Evolutionary conservation across 352 stramenopile species (phyloP), one percentile per base, ranked within the genome.

Genomic region (Phytopythium kandeliae): DNA sequence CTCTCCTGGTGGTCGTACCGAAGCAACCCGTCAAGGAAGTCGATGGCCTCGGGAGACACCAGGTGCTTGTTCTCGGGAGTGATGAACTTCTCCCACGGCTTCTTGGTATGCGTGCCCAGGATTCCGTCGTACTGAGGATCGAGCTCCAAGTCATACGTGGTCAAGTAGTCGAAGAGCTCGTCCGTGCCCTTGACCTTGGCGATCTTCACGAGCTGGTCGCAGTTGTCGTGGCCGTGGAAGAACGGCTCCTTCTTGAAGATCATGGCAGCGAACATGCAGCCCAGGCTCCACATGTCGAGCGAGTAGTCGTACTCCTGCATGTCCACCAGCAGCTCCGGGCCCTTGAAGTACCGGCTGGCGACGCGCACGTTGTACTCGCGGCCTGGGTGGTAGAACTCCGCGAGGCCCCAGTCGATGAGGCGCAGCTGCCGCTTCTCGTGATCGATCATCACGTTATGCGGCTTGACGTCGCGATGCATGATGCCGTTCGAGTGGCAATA

Each of bases 291-390:
- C 96, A 99, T 99, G 68, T 99, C 97, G 42, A 99, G 82, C 38
- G 95, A 97, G 74, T 99, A 99, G 80, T 99, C 97, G 67, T 99
- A 99, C 64, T 99, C 96, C 62, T 99, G 97, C 69, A 99, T 92
- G 69, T 99, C 96, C 30, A 99, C 97, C 25, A 99, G 75, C 11
- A 99, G 73, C 73, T 99, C 97, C 4, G 97, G 95, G 47, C 96
- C 96, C 82, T 99, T 99, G 73, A 99, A 99, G 78, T 99, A 99
- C 36, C 97, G 85, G 50, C 88, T 98, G 26, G 97, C 97, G 17
- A 99, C 97, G 35, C 97, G 85, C 17, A 99, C 97, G 71, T 99
- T 99, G 82, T 99, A 99, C 77, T 99, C 96, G 46, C 95, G 77
- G 43, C 96, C 89, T 2, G 80, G 96, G 67, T 99, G 96, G 74